Percentiles rank a stretch among this genome's conserved stretches.
phyloP scores from a whole-genome alignment of 345 rosid genomes.

The Arabis hirsuta region DNA sequence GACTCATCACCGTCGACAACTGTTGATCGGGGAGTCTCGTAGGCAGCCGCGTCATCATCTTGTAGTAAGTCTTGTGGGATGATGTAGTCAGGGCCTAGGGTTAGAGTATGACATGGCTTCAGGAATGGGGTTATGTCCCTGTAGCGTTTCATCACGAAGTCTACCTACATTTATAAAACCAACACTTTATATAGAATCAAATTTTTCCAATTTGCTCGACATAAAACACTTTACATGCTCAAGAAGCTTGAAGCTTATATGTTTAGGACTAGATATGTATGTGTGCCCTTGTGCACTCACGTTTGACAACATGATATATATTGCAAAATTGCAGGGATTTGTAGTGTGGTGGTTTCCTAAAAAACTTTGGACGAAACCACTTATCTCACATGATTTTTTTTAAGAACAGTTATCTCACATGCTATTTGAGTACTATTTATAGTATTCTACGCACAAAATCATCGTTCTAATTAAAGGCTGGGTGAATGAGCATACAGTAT shows the following conservation, averaged over 20 bases:
- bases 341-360: not conserved
- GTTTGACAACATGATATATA: not conserved
- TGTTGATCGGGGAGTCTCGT: constrained; percentile 66
- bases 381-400: not conserved
- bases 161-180: constrained; percentile 60
- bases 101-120: constrained; percentile 66
- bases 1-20: constrained; percentile 75
- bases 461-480: not conserved
- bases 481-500: not conserved
- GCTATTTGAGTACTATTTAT: not conserved
- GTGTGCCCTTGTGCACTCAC: not conserved
- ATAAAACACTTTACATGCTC: not conserved
- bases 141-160: constrained; percentile 80
- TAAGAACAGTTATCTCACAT: not conserved
- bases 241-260: not conserved
- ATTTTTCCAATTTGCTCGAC: not conserved
- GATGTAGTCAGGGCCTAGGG: constrained; percentile 85
- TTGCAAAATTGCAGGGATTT: constrained; percentile 1
- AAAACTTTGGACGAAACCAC: constrained; percentile 3
- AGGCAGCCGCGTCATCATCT: constrained; percentile 62
- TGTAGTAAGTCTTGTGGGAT: constrained; percentile 70
- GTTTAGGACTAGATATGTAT: constrained; percentile 6
- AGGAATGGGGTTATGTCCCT: constrained; percentile 68
- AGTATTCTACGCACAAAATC: constrained; percentile 6
- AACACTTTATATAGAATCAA: not conserved